Evolutionary conservation across 805 yeast species (phyloP), one percentile per base, ranked within the genome.

Genomic region (Wickerhamia fluorescens): DNA sequence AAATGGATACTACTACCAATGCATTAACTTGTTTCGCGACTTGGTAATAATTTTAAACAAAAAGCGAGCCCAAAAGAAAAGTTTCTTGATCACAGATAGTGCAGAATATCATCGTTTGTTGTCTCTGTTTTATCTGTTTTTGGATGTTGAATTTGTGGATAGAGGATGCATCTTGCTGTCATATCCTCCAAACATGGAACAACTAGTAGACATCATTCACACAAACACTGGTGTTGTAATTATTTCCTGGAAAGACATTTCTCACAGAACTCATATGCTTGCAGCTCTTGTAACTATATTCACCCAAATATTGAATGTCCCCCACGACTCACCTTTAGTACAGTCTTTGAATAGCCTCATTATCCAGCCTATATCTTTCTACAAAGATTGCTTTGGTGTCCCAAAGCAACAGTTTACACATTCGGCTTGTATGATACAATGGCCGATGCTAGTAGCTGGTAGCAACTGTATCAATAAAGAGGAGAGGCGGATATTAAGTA

Each of bases 1-100:
- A 20, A 60, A 56, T 23, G 80, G 80, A 1, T 67, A 61, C 38
- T 69, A 71, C 27, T 53, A 64, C 30, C 50, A 57, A 4, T 38
- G 63, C 31, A 46, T 63, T 7, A 39, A 47, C 4, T 32, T 50
- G 3, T 38, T 67, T 13, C 52, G 64, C 26, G 67, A 58, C 33
- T 40, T 70, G 20, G 56, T 66, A 21, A 67, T 64, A 35, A 38
- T 56, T 3, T 39, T 58, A 26, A 54, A 56, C 31, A 41, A 35
- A 25, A 31, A 35, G 10, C 33, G 66, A 17, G n/a, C n/a, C n/a
- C n/a, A n/a, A n/a, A 23, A 20, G 12, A 11, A 15, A 3, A 16
- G 25, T 8, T 38, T 33, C 10, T 33, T 27, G 6, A 38, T 38
- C 5, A 31, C 36, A 17, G 47, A 51, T 13, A 37, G 53, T 1